A percentile compares a stretch with the other conserved stretches of the same genome.
Conservation (phyloP, 1,284 basidiomycete species). For the Naganishia albida region DNA sequence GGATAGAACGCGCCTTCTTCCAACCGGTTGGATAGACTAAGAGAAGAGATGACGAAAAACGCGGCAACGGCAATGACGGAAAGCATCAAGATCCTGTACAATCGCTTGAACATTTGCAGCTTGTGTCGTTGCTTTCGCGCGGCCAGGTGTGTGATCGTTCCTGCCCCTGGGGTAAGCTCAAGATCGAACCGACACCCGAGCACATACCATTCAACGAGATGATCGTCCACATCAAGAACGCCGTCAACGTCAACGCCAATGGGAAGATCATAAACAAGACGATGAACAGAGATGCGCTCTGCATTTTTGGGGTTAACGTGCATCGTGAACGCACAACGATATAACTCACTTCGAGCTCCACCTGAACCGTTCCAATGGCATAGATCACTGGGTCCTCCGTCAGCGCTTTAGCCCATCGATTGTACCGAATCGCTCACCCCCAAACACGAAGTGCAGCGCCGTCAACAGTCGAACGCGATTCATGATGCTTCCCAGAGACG, state of each 20-base stretch:
- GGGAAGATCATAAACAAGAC: constrained; percentile 87
- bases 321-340: constrained; percentile 41
- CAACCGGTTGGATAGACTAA: constrained; percentile 85
- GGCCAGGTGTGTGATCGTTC: constrained; percentile 79
- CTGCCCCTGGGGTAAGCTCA: constrained; percentile 52
- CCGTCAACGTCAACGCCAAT: constrained; percentile 86
- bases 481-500: constrained; percentile 52
- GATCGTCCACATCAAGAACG: constrained; percentile 94
- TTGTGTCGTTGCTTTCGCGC: constrained; percentile 85
- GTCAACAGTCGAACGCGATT: constrained; percentile 51
- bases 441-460: constrained; percentile 80
- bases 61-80: constrained; percentile 78
- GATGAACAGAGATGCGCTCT: constrained; percentile 72
- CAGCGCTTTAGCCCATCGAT: neutral
- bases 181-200: neutral
- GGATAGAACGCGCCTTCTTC: constrained; percentile 75
- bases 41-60: constrained; percentile 89
- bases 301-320: neutral
- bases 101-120: constrained; percentile 76
- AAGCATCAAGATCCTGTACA: constrained; percentile 83
- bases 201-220: constrained; percentile 76
- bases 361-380: constrained; percentile 85
- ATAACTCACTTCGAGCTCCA: constrained; percentile 70
- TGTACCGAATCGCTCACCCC: constrained; percentile 60
- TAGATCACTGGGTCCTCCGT: constrained; percentile 68